Evolutionary conservation across 2,329 filamentous ascomycete species (phyloP).

Genomic region (Epichloe coenophiala): DNA sequence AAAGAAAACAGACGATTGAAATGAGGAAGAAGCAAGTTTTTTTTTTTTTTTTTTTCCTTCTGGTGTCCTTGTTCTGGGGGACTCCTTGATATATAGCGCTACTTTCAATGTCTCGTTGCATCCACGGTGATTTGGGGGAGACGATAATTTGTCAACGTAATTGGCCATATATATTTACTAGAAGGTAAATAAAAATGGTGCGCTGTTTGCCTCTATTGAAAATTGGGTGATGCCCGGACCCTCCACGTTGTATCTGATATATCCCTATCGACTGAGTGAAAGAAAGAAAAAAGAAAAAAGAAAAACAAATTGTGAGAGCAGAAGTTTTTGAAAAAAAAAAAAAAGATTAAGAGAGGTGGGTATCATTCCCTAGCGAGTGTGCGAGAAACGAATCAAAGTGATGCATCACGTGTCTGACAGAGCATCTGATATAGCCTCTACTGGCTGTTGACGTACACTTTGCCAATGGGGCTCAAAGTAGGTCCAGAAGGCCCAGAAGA

Average conservation of each 20-base stretch:
- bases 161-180: constrained; percentile 16
- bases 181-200: constrained; percentile 9
- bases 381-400: constrained; percentile 20
- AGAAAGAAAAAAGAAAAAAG: neutral
- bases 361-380: constrained; percentile 23
- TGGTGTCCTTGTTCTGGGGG: neutral
- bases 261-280: neutral
- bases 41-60: too few relatives aligned
- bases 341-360: constrained; percentile 2
- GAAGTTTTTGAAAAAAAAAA: neutral
- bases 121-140: neutral
- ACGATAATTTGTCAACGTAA: neutral
- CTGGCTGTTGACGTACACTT: too few relatives aligned
- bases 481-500: too few relatives aligned
- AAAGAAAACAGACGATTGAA: neutral
- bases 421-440: neutral
- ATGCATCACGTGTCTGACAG: neutral
- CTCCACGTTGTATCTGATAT: neutral
- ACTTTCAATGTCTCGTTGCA: neutral
- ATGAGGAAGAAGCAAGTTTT: neutral
- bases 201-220: neutral
- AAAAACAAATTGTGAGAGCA: too few relatives aligned
- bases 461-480: too few relatives aligned
- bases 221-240: neutral
- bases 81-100: neutral